Conservation (phyloP, 257 asterid species). For the Solanum gracilifrons region DNA sequence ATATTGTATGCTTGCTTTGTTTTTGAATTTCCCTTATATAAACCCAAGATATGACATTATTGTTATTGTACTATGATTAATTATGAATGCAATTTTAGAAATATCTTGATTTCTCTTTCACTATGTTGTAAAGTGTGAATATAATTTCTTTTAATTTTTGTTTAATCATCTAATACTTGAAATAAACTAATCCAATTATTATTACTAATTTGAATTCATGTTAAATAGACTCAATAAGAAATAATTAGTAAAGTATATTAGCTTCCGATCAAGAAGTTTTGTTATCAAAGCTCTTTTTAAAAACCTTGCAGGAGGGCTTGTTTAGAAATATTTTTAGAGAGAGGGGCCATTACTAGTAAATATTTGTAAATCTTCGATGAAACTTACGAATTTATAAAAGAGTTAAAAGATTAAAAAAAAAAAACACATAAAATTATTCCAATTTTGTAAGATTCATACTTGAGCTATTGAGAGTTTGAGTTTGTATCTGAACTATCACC, state of each 20-base stretch:
- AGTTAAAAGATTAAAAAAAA: too few relatives aligned
- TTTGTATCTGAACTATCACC: too few relatives aligned
- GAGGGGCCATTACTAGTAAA: too few relatives aligned
- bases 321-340: too few relatives aligned
- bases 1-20: not conserved
- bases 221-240: not conserved
- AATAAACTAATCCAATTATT: not conserved
- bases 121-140: not conserved
- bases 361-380: too few relatives aligned
- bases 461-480: too few relatives aligned
- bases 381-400: too few relatives aligned
- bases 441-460: too few relatives aligned
- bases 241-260: too few relatives aligned
- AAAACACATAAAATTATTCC: too few relatives aligned
- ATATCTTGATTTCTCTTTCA: not conserved
- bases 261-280: not conserved
- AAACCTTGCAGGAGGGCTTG: too few relatives aligned
- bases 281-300: too few relatives aligned
- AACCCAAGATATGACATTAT: not conserved
- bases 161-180: not conserved
- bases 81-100: not conserved
- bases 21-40: not conserved
- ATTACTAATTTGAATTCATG: not conserved
- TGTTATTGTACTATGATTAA: not conserved
- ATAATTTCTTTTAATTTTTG: not conserved